phyloP scores from a whole-genome alignment of 805 yeast genomes.

The Barnettozyma salicaria region DNA sequence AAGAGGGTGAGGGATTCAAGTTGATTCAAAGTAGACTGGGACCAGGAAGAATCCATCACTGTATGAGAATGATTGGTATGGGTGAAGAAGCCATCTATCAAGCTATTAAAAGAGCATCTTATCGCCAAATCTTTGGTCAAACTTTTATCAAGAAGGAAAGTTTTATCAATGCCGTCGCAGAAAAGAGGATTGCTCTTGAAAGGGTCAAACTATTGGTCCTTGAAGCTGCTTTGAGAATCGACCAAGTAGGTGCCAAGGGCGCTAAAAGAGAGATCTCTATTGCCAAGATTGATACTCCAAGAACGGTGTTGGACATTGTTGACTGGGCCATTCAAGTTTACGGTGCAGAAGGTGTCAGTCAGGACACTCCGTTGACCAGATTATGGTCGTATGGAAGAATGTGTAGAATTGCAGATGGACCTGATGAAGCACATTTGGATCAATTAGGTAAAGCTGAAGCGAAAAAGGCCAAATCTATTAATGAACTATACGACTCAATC shows the following conservation, averaged over 20 bases:
- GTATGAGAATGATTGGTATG: constrained; percentile 58
- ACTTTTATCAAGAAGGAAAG: constrained; percentile 45
- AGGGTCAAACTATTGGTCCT: constrained; percentile 48
- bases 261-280: constrained; percentile 53
- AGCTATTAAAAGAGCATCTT: constrained; percentile 45
- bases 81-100: constrained; percentile 50
- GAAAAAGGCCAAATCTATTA: constrained; percentile 33
- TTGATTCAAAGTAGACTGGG: constrained; percentile 60
- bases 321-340: constrained; percentile 61
- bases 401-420: constrained; percentile 62
- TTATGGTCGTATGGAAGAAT: constrained; percentile 48
- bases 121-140: constrained; percentile 47
- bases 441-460: constrained; percentile 48
- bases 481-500: constrained; percentile 27
- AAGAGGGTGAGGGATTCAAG: constrained; percentile 56
- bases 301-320: constrained; percentile 42
- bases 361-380: constrained; percentile 53
- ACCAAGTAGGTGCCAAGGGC: constrained; percentile 44
- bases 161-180: constrained; percentile 44
- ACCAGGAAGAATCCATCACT: constrained; percentile 67
- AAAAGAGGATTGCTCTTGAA: constrained; percentile 47
- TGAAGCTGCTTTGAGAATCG: constrained; percentile 57
- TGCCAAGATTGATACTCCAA: constrained; percentile 60
- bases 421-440: constrained; percentile 58
- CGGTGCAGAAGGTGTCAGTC: constrained; percentile 62